Percentiles rank a stretch among this genome's conserved stretches.
These are phyloP conservation scores for Lizonia empirigonia DNA, from an alignment of 2,329 filamentous ascomycete genomes.

Conservation along the genomic window DNA sequence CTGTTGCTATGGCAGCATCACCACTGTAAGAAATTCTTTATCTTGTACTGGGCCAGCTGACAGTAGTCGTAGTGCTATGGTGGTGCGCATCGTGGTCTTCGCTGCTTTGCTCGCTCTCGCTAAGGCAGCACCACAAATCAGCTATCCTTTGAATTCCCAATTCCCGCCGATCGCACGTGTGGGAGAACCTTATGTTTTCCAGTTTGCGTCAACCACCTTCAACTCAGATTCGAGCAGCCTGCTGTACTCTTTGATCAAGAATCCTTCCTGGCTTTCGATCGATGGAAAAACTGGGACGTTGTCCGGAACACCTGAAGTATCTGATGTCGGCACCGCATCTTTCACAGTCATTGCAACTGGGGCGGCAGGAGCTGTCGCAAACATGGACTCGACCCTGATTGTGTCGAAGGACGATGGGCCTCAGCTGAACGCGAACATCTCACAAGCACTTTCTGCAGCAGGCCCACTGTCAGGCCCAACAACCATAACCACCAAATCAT, in stretches of 20 bases:
- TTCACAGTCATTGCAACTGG: slow-evolving; percentile 76
- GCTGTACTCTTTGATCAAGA: slow-evolving; percentile 68
- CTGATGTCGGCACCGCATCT: slow-evolving; percentile 62
- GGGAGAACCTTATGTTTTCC: slow-evolving; percentile 69
- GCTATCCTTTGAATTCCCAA: slow-evolving; percentile 83
- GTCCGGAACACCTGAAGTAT: slow-evolving; percentile 69
- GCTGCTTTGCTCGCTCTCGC: slow-evolving; percentile 23
- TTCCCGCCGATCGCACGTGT: slow-evolving; percentile 78
- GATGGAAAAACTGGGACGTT: slow-evolving; percentile 69
- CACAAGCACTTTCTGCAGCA: slow-evolving; percentile 62
- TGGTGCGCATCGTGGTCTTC: slow-evolving; percentile 25
- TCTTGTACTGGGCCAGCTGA: neutral
- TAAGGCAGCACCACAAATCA: slow-evolving; percentile 46
- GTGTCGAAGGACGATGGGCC: slow-evolving; percentile 66
- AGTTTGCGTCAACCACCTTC: slow-evolving; percentile 77
- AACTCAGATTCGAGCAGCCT: slow-evolving; percentile 61
- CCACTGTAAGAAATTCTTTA: slow-evolving; percentile 22
- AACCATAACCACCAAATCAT: slow-evolving; percentile 55
- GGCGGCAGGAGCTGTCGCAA: slow-evolving; percentile 61
- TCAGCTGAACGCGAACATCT: slow-evolving; percentile 60
- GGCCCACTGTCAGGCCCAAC: slow-evolving; percentile 65
- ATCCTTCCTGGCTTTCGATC: slow-evolving; percentile 76
- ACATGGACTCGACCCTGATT: slow-evolving; percentile 72
- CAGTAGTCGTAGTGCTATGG: slow-evolving; percentile 18
- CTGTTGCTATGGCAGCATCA: slow-evolving; percentile 22